Base-by-base conservation (phyloP, 2,329 filamentous ascomycete species). In the Lachnellula cervina region DNA sequence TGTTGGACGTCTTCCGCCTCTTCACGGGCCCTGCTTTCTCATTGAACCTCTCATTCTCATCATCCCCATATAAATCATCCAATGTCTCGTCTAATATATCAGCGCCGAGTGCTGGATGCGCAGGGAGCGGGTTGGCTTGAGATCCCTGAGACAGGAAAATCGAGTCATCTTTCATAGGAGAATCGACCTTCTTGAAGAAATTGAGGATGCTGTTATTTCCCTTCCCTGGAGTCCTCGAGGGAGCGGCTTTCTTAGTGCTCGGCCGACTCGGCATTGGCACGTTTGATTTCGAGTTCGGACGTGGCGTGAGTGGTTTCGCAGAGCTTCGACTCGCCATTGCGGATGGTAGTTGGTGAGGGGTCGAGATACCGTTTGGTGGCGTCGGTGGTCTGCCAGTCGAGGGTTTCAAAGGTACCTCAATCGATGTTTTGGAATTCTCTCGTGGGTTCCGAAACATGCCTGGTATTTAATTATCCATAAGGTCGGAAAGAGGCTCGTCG, bases 131-230 rank as follows among this genome's bases (percentile, higher is more conserved):
- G 21, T 61, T 56, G 6, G 55, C 57, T 51, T 62, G 61, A 57
- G 58, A 68, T 58, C 62, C 64, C 55, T 64, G 70, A 23, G 75
- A 71, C 3, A 76, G 70, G 54, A 89, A 87, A 9, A 88, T 77
- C 19, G 77, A 75, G 54, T 84, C 74, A 59, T 86, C 78, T 55
- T 79, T 74, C 51, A 69, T 25, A 11, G 64, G 71, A 0, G 72
- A 71, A 13, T 80, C 79, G 0, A 81, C 77, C 66, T 89, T 90
- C 66, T 88, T 84, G 68, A 91, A 91, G 70, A 90, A 91, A 60
- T 73, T 89, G 14, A 90, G 72, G 34, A 90, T 90, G 60, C 84
- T 90, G 6, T 77, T 76, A 64, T 89, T 89, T 0, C 74, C 73
- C 53, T 67, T 70, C 5, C 49, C 58, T 8, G 61, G 56, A 13